phyloP scores from a whole-genome alignment of 164 flowering plant species.

The Magnolia kwangsiensis region DNA sequence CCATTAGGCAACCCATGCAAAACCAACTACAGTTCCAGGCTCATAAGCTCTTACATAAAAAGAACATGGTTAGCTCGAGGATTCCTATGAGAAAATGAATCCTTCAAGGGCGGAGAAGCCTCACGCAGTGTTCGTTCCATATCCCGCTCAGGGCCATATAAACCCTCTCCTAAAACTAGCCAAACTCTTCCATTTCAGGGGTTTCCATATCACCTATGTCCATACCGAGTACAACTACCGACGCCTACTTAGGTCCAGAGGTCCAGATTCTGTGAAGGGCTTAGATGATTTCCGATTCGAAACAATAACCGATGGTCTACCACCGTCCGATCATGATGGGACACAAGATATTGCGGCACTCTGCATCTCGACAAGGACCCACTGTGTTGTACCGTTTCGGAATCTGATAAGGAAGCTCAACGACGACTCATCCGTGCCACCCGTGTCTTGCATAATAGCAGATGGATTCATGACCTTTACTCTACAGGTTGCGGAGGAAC shows the following conservation, averaged over 20 bases:
- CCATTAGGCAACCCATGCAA: neutral
- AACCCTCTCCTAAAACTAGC: slow-evolving; percentile 30
- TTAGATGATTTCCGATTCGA: slow-evolving; percentile 39
- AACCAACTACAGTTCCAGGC: neutral
- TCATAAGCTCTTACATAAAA: neutral
- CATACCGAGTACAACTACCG: slow-evolving; percentile 57
- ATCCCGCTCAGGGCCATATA: slow-evolving; percentile 36
- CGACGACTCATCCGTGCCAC: slow-evolving; percentile 22
- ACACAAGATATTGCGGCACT: slow-evolving; percentile 47
- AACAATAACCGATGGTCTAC: slow-evolving; percentile 63
- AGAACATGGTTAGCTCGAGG: neutral
- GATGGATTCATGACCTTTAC: slow-evolving; percentile 50
- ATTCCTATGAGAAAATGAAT: neutral
- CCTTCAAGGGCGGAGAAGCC: slow-evolving; percentile 4
- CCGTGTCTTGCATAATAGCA: slow-evolving; percentile 38
- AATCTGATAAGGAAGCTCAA: slow-evolving; percentile 17
- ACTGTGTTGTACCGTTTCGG: slow-evolving; percentile 20
- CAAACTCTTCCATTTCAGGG: slow-evolving; percentile 28
- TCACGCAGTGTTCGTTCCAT: slow-evolving; percentile 28
- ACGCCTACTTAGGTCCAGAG: slow-evolving; percentile 41
- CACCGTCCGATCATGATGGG: slow-evolving; percentile 39
- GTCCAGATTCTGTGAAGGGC: slow-evolving; percentile 35
- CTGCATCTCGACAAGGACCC: slow-evolving; percentile 30
- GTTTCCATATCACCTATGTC: slow-evolving; percentile 42
- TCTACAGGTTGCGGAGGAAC: slow-evolving; percentile 33